Evolutionary conservation across 2,329 filamentous ascomycete species (phyloP), one percentile per base, ranked within the genome.

Genomic region (Sporothrix humicola): DNA sequence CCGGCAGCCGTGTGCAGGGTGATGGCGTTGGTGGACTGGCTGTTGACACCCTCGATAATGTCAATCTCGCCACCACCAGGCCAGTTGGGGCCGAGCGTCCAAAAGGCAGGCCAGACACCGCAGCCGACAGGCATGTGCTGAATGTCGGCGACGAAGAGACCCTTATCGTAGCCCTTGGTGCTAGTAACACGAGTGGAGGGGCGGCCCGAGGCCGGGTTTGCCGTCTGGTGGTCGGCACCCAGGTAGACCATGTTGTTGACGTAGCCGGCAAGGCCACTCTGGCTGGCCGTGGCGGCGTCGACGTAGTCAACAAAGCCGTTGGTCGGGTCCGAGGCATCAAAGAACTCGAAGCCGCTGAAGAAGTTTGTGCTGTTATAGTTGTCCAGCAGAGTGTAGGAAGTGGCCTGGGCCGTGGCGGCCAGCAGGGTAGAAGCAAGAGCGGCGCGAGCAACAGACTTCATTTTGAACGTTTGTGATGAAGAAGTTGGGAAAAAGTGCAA

Each of bases 11-110:
- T 93, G 84, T 93, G 91, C 17, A 96, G 85, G 48, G 92, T 91
- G 82, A 94, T 85, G 63, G 85, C 81, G 80, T 92, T 88, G 74
- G 84, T 82, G 2, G 82, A 79, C 75, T 89, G 86, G 26, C 84
- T 82, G 82, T 93, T 93, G 77, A 94, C 91, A 52, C 92, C 92
- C 83, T 95, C 93, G 77, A 95, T 89, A 78, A 95, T 92, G 80
- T 95, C 93, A 78, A 95, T 92, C 82, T 95, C 93, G 65, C 92
- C 92, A 8, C 85, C 84, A 58, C 80, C 80, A 1, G 93, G 93
- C 93, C 93, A 95, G 78, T 87, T 82, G n/a, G 86, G 84, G 17
- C 92, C 92, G 48, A 93, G 86, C 70, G 84, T 85, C 88, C 88
- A 92, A 80, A 91, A 92, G 15, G 92, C 92, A 0, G 92, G 92